Base-by-base conservation (phyloP, 805 yeast species). In the Scheffersomyces coipomensis region DNA sequence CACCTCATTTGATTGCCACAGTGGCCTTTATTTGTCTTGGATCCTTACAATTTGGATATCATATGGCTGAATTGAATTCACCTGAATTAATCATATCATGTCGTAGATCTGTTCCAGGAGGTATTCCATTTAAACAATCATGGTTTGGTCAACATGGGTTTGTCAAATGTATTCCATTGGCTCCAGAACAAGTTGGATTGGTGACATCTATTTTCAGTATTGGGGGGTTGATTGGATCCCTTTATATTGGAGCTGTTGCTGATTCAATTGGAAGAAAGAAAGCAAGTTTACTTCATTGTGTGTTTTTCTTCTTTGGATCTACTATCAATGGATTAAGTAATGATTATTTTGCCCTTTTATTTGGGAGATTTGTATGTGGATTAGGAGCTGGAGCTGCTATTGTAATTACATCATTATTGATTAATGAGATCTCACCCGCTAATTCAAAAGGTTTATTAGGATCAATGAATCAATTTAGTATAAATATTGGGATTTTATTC, bases 11-110 rank as follows among this genome's bases (percentile, higher is more conserved):
- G 34, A 40, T 79, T 1, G 39, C 61, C 8, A 62, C 80, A 2
- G 76, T 78, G 1, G 54, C 73, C 1, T 78, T 85, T 10, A 79
- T 83, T 5, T 85, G 95, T 48, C 54, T 88, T 18, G 89, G 90
- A 2, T 79, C 95, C 2, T 68, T 90, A 10, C 97, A 89, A 60
- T 93, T 84, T 60, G 99, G 99, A 1, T 88, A 86, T 59, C 98
- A 93, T 58, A 83, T 91, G 84, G 84, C 97, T 1, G 97, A 90
- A 59, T 72, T 91, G 57, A 91, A 91, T 63, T 95, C 97, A 5
- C 97, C 97, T 0, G 85, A 85, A 41, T 73, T 76, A 11, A 76
- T 78, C 23, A 69, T 88, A 34, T 75, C 86, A 9, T 88, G 96
- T 54, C 60, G 54, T 18, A 45, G 41, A 3, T 43, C 56, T 4